Base-by-base conservation (phyloP, 2,329 filamentous ascomycete genomes). In the Fusarium penzigii region DNA sequence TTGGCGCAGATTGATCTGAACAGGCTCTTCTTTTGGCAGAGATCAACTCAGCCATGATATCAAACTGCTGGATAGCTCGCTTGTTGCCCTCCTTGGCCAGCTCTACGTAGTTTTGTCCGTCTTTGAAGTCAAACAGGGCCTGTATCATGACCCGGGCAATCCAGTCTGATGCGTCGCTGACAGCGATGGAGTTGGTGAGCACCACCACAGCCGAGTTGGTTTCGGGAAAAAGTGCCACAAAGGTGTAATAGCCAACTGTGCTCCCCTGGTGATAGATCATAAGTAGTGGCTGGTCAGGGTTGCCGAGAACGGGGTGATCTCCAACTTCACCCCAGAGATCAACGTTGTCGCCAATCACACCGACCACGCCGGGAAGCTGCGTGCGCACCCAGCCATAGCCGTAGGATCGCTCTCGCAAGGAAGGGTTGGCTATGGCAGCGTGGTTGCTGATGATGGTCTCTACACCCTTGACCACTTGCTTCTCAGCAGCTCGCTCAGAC, bases 91-190 rank as follows among this genome's bases (percentile, higher is more conserved):
- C 32, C 14, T 40, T 32, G 13, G 46, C 46, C 14, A 48, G 13
- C 4, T n/a, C 11, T 34, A 53, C 46, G 29, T 52, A 52, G 29
- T 55, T 14, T 2, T 49, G 16, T 6, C 16, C 16, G 29, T 42
- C 25, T 1, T 29, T n/a, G 13, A 46, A 29, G 8, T 43, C 44
- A 16, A 53, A 43, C 5, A 57, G 29, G 1, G 55, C 38, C n/a
- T 49, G 32, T 3, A 51, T 48, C 12, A 55, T 16, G 6, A 45
- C 17, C 16, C 49, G 52, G 2, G 44, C 47, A 20, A 56, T 56
- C 55, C 55, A 59, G 29, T 58, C 57, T 6, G 52, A 38, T 10
- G 52, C 48, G 42, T 60, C 57, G 34, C 38, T 54, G 2, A 53
- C 40, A 4, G 40, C 42, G 13, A 44, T 45, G 6, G 48, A 48